phyloP scores from a whole-genome alignment of 2,329 filamentous ascomycete species.

The Ophiostoma perfectum region DNA sequence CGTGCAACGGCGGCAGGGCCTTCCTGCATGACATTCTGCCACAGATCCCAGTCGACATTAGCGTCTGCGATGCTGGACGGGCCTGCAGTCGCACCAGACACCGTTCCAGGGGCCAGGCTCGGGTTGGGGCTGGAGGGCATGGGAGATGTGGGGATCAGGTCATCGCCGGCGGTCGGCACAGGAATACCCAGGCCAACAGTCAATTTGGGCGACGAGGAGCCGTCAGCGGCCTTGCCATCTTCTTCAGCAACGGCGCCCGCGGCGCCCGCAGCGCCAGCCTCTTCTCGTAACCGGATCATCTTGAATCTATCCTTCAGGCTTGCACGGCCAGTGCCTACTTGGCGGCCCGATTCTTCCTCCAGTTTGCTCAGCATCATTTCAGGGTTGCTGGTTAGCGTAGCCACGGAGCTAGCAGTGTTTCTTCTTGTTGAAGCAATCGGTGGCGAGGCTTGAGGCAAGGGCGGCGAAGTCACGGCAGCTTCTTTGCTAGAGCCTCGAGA shows the following conservation, averaged over 20 bases:
- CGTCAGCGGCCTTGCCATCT: slow-evolving; percentile 43
- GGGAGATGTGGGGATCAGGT: slow-evolving; percentile 39
- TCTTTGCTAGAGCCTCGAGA: slow-evolving; percentile 62
- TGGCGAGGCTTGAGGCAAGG: slow-evolving; percentile 47
- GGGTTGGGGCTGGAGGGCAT: slow-evolving; percentile 62
- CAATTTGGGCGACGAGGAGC: slow-evolving; percentile 22
- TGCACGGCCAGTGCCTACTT: slow-evolving; percentile 45
- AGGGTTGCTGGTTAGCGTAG: slow-evolving; percentile 72
- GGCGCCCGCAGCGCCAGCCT: slow-evolving; percentile 42
- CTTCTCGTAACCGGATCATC: slow-evolving; percentile 67
- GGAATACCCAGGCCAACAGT: slow-evolving; percentile 19
- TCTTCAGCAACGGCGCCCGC: slow-evolving; percentile 33
- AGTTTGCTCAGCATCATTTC: slow-evolving; percentile 72
- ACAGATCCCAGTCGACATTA: slow-evolving; percentile 92
- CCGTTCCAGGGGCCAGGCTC: slow-evolving; percentile 76
- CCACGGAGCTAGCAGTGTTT: slow-evolving; percentile 75
- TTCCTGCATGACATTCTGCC: slow-evolving; percentile 94
- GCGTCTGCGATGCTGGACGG: slow-evolving; percentile 64
- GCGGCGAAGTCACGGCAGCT: slow-evolving; percentile 39
- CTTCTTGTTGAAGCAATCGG: slow-evolving; percentile 48
- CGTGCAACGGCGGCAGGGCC: slow-evolving; percentile 82
- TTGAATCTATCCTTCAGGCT: slow-evolving; percentile 77
- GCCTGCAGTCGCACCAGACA: slow-evolving; percentile 71
- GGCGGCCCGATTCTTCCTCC: slow-evolving; percentile 57
- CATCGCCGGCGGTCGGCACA: slow-evolving; percentile 14